Evolutionary conservation across 176 grass and related monocot genomes (phyloP).

Genomic region (Hsuehochloa calcarea): DNA sequence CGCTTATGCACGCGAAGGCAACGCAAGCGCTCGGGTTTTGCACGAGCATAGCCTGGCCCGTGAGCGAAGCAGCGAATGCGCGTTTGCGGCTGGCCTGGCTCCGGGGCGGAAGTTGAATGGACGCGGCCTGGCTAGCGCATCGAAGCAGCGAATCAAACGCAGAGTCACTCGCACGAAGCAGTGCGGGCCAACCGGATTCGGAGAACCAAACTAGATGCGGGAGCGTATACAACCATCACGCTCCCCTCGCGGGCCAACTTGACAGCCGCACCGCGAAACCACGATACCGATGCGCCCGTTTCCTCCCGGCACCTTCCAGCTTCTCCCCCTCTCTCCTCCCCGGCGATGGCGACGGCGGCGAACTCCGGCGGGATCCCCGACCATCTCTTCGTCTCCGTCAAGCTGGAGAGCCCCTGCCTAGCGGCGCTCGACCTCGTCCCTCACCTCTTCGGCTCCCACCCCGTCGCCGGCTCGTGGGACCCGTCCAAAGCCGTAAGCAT

Average conservation of each 20-base stretch:
- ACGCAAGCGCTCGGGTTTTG: no score
- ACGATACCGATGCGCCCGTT: slow-evolving; percentile 6
- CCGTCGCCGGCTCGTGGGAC: slow-evolving; percentile 78
- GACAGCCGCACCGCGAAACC: slow-evolving; percentile 7
- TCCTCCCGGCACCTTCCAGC: slow-evolving; percentile 32
- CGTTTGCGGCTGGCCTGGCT: no score
- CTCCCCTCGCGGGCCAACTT: slow-evolving; percentile 16
- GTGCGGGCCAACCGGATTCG: no score
- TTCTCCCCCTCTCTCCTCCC: slow-evolving; percentile 11
- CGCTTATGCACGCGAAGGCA: no score
- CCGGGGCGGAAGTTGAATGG: no score
- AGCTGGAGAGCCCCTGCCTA: slow-evolving; percentile 68
- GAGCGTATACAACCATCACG: not conserved
- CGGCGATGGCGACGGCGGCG: slow-evolving; percentile 60
- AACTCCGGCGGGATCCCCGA: slow-evolving; percentile 38
- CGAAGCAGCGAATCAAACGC: no score
- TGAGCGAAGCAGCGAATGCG: no score
- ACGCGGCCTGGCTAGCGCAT: no score
- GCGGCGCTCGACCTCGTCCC: slow-evolving; percentile 55
- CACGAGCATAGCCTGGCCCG: no score
- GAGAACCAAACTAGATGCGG: no score
- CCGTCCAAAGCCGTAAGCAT: slow-evolving; percentile 65
- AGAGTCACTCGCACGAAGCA: no score
- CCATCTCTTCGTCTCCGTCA: slow-evolving; percentile 75
- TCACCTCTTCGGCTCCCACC: slow-evolving; percentile 73